phyloP scores from a whole-genome alignment of 805 yeast species.

The Pichia ethanolica region DNA sequence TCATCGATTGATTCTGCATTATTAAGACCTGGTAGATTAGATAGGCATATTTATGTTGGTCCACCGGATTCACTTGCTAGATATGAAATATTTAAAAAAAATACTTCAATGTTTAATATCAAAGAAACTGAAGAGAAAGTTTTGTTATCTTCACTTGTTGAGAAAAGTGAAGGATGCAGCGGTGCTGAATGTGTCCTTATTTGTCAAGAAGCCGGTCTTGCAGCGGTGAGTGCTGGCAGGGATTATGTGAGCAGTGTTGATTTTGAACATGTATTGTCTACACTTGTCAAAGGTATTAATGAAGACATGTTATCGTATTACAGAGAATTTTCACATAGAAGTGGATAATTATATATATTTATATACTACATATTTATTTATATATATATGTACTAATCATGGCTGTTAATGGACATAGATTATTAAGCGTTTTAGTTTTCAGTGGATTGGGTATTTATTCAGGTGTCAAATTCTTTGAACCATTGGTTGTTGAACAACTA shows the following conservation, averaged over 20 bases:
- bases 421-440: slow-evolving; percentile 21
- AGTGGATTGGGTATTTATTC: slow-evolving; percentile 37
- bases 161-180: slow-evolving; percentile 78
- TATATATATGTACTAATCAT: background rate
- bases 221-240: slow-evolving; percentile 66
- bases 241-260: slow-evolving; percentile 32
- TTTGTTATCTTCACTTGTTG: slow-evolving; percentile 35
- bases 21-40: slow-evolving; percentile 91
- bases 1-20: slow-evolving; percentile 89
- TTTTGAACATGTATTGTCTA: slow-evolving; percentile 52
- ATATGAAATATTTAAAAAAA: slow-evolving; percentile 64
- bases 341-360: background rate
- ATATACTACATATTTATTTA: no score
- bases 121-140: no score
- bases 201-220: slow-evolving; percentile 92
- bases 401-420: slow-evolving; percentile 13
- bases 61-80: slow-evolving; percentile 88
- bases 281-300: slow-evolving; percentile 74
- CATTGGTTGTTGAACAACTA: slow-evolving; percentile 59
- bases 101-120: slow-evolving; percentile 57
- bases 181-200: slow-evolving; percentile 92
- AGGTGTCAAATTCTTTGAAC: slow-evolving; percentile 66
- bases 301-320: slow-evolving; percentile 78
- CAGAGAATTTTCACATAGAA: slow-evolving; percentile 37
- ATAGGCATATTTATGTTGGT: slow-evolving; percentile 83